phyloP scores from a whole-genome alignment of 306 rosid genomes.

The Citrullus colocynthis region DNA sequence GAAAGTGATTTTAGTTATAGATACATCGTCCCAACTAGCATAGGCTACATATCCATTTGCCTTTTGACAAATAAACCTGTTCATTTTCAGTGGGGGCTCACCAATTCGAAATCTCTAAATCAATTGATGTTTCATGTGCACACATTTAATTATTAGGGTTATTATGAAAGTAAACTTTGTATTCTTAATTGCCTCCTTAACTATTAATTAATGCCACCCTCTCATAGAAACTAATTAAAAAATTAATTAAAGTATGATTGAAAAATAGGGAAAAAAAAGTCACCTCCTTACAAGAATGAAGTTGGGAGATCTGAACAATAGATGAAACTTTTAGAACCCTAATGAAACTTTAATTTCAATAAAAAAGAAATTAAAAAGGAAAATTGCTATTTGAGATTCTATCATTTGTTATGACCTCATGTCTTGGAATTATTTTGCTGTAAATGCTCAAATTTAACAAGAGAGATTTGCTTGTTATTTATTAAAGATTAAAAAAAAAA shows the following conservation, averaged over 20 bases:
- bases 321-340: no score
- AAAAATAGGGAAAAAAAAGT: no score
- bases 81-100: conserved; percentile 3
- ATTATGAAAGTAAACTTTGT: neutral
- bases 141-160: neutral
- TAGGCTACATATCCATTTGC: neutral
- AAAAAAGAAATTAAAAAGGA: no score
- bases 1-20: neutral
- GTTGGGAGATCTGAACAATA: no score
- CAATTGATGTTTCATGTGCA: neutral
- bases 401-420: no score
- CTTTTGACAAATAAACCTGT: neutral
- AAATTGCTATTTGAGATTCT: no score
- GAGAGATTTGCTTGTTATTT: no score
- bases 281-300: no score
- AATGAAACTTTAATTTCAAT: no score
- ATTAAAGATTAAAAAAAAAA: no score
- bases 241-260: neutral
- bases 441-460: no score
- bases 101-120: neutral
- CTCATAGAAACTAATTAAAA: neutral
- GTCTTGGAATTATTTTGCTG: no score
- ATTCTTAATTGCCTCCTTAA: neutral
- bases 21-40: neutral
- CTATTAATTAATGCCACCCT: neutral